Conservation (phyloP, 805 yeast species). For the Wickerhamiella musiphila region DNA sequence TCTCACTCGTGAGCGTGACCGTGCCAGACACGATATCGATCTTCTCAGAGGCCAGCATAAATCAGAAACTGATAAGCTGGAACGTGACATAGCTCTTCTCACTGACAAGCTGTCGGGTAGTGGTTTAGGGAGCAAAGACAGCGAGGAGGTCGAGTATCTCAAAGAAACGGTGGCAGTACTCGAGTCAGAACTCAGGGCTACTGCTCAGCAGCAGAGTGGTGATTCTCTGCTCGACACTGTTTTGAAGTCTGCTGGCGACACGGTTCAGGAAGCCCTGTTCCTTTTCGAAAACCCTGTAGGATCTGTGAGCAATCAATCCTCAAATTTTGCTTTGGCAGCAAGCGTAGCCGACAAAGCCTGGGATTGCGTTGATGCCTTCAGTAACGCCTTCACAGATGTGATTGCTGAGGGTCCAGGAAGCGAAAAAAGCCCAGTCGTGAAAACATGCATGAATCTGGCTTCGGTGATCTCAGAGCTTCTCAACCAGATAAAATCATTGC, state of each 20-base stretch:
- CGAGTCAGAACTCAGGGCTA: conserved; percentile 51
- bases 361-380: conserved; percentile 59
- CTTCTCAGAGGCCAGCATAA: conserved; percentile 46
- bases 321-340: conserved; percentile 51
- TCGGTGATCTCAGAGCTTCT: conserved; percentile 44
- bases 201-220: conserved; percentile 1
- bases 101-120: conserved; percentile 37
- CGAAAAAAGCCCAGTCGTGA: conserved; percentile 38
- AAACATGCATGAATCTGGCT: conserved; percentile 45
- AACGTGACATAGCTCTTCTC: conserved; percentile 44
- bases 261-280: conserved; percentile 53
- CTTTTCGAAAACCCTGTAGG: conserved; percentile 60
- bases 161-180: conserved; percentile 42
- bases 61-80: conserved; percentile 45
- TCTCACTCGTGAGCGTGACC: conserved; percentile 72
- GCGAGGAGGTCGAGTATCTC: conserved; percentile 47
- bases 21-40: conserved; percentile 71
- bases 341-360: conserved; percentile 57
- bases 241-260: conserved; percentile 45
- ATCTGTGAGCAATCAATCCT: conserved; percentile 62
- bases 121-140: conserved; percentile 24
- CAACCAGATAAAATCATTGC: conserved; percentile 54
- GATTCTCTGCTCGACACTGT: conserved; percentile 50
- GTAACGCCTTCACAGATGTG: conserved; percentile 55
- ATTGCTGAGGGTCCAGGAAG: conserved; percentile 64